Percentiles rank a stretch among this genome's conserved stretches.
These are phyloP conservation scores for Ophiognomonia clavigignenti-juglandacearum DNA, from an alignment of 2,329 filamentous ascomycete species.

Conservation along the genomic window DNA sequence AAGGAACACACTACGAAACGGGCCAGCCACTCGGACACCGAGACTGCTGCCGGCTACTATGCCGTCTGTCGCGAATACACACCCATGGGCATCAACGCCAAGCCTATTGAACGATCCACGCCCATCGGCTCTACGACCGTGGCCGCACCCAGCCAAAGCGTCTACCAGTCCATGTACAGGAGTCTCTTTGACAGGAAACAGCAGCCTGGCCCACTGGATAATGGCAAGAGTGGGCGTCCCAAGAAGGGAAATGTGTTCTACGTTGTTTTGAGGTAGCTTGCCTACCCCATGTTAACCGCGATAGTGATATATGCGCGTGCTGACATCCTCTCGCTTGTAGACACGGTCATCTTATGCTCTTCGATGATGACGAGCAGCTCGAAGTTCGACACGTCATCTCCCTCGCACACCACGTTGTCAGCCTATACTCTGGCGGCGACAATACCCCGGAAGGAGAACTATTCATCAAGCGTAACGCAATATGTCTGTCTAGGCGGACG, in stretches of 20 bases:
- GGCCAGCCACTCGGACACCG: constrained; percentile 53
- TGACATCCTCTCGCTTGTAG: constrained; percentile 37
- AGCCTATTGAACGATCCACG: constrained; percentile 80
- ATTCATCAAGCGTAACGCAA: constrained; percentile 91
- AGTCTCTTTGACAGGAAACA: constrained; percentile 86
- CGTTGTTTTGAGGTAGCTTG: constrained; percentile 72
- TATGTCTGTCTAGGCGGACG: constrained; percentile 67
- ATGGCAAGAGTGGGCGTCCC: constrained; percentile 42
- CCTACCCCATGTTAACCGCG: neutral
- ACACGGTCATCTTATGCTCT: constrained; percentile 94
- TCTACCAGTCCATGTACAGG: constrained; percentile 97
- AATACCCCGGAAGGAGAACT: constrained; percentile 84
- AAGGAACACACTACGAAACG: constrained; percentile 52
- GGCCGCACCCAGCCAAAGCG: constrained; percentile 78
- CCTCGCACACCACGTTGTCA: constrained; percentile 79
- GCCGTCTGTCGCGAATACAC: constrained; percentile 93
- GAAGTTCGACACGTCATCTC: constrained; percentile 97
- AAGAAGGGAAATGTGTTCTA: constrained; percentile 84
- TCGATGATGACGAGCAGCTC: constrained; percentile 90
- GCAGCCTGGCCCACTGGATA: constrained; percentile 40
- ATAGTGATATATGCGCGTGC: neutral
- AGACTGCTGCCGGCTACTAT: constrained; percentile 87
- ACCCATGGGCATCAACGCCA: constrained; percentile 86
- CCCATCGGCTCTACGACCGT: constrained; percentile 72
- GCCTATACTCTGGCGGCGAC: constrained; percentile 76